phyloP scores from a whole-genome alignment of 2,329 filamentous ascomycete species.

The Cordyceps javanica region DNA sequence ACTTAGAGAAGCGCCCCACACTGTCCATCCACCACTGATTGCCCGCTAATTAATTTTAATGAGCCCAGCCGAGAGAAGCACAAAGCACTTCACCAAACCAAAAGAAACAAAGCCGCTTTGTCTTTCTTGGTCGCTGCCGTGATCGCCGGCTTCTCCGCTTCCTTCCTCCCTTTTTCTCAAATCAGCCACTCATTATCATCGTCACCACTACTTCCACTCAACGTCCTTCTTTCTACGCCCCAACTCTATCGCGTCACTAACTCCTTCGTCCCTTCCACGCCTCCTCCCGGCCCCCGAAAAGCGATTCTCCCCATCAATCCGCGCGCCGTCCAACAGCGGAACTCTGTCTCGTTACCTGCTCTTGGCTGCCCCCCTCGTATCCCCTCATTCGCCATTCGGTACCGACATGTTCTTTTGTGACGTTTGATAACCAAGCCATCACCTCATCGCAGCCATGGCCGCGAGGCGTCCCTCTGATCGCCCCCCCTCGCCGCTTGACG shows the following conservation, averaged over 20 bases:
- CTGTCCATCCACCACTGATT: conserved; percentile 3
- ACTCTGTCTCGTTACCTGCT: neutral
- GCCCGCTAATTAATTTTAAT: neutral
- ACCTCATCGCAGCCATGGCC: conserved; percentile 2
- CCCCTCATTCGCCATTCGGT: neutral
- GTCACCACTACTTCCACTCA: neutral
- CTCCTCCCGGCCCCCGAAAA: neutral
- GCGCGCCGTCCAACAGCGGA: neutral
- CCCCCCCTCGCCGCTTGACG: conserved; percentile 32
- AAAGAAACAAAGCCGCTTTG: conserved; percentile 5
- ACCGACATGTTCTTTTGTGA: conserved; percentile 2
- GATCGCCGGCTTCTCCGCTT: neutral
- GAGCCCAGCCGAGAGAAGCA: neutral
- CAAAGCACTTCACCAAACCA: neutral
- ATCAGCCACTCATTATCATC: neutral
- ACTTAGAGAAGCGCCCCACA: conserved; percentile 12
- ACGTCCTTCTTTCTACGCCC: neutral
- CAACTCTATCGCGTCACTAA: neutral
- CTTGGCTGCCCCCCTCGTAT: neutral
- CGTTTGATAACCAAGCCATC: neutral
- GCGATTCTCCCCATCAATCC: neutral
- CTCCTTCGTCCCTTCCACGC: neutral
- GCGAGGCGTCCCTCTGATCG: conserved; percentile 20
- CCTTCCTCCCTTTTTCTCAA: neutral
- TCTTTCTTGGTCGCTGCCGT: neutral